Percentiles rank a stretch among this genome's conserved stretches.
Evolutionary conservation across 345 rosid genomes (phyloP).

Genomic region (Hypericum androsaemum): DNA sequence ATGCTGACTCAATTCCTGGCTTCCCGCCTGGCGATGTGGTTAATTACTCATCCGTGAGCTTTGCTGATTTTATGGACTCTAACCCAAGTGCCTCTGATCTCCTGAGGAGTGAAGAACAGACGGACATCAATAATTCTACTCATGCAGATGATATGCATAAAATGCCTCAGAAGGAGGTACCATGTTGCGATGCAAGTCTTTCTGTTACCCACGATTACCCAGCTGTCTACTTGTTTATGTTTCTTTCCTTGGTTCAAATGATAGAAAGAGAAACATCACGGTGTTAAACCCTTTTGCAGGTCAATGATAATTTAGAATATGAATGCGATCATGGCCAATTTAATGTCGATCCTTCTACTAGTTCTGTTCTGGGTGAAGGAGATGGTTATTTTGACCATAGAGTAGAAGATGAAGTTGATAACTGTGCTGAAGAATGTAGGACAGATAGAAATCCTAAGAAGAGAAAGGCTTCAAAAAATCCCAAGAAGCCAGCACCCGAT

Average conservation of each 20-base stretch:
- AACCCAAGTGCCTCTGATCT: conserved; percentile 21
- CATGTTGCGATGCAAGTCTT: not conserved
- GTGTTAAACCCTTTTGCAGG: conserved; percentile 11
- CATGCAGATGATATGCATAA: conserved; percentile 15
- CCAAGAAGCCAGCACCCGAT: conserved; percentile 23
- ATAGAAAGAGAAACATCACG: conserved; percentile 15
- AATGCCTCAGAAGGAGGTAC: conserved; percentile 31
- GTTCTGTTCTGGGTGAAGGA: conserved; percentile 18
- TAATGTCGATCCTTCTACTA: conserved; percentile 18
- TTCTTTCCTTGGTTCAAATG: conserved; percentile 16
- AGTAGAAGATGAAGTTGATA: conserved; percentile 11
- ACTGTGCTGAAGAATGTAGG: conserved; percentile 13
- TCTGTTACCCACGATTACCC: not conserved
- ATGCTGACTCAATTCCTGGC: conserved; percentile 31
- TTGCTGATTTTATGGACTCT: conserved; percentile 15
- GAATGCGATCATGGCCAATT: conserved; percentile 20
- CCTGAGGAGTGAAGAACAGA: conserved; percentile 17
- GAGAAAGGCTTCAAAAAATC: conserved; percentile 25
- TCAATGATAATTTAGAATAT: conserved; percentile 30
- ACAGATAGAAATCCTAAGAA: conserved; percentile 19
- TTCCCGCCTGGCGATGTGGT: conserved; percentile 23
- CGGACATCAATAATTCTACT: conserved; percentile 16
- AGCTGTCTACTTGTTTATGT: not conserved
- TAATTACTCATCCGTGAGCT: conserved; percentile 27
- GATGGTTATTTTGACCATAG: conserved; percentile 16